phyloP scores from a whole-genome alignment of 495 filamentous ascomycete species.

The Mytilinidion resinicola region DNA sequence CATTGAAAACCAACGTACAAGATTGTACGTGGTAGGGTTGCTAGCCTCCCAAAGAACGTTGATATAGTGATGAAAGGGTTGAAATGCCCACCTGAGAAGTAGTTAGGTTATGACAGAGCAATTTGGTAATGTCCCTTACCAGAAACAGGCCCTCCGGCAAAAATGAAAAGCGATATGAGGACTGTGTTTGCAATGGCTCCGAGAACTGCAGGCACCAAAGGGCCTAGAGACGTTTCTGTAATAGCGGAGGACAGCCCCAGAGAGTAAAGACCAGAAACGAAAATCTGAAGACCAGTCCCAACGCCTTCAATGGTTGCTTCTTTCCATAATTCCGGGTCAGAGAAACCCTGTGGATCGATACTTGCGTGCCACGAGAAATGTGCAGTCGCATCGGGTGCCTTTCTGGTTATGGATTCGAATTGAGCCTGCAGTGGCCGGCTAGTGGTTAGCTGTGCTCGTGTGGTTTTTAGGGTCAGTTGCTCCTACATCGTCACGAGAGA shows the following conservation, averaged over 20 bases:
- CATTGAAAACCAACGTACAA: conserved; percentile 23
- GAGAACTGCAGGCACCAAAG: conserved; percentile 13
- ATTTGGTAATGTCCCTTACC: background rate
- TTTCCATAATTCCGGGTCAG: conserved; percentile 42
- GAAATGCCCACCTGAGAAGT: conserved; percentile 14
- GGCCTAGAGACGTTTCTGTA: conserved; percentile 11
- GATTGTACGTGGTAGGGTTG: conserved; percentile 16
- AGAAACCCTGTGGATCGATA: conserved; percentile 38
- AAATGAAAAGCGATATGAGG: conserved; percentile 22
- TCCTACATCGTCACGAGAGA: conserved; percentile 36
- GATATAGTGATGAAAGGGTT: conserved; percentile 25
- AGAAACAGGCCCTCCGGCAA: conserved; percentile 16
- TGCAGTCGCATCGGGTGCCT: conserved; percentile 43
- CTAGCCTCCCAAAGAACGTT: conserved; percentile 20
- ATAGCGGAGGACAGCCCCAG: conserved; percentile 7
- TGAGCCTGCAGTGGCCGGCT: conserved; percentile 4
- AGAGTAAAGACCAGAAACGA: conserved; percentile 14
- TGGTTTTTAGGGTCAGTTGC: too few relatives aligned
- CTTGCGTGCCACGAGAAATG: conserved; percentile 38
- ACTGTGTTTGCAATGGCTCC: conserved; percentile 11
- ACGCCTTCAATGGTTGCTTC: conserved; percentile 33
- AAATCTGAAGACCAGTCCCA: conserved; percentile 22
- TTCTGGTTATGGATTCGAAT: conserved; percentile 34
- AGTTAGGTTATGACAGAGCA: background rate
- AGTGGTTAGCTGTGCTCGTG: too few relatives aligned